phyloP scores from a whole-genome alignment of 2,329 filamentous ascomycete genomes.

The Aspergillus fumigatiaffinis region DNA sequence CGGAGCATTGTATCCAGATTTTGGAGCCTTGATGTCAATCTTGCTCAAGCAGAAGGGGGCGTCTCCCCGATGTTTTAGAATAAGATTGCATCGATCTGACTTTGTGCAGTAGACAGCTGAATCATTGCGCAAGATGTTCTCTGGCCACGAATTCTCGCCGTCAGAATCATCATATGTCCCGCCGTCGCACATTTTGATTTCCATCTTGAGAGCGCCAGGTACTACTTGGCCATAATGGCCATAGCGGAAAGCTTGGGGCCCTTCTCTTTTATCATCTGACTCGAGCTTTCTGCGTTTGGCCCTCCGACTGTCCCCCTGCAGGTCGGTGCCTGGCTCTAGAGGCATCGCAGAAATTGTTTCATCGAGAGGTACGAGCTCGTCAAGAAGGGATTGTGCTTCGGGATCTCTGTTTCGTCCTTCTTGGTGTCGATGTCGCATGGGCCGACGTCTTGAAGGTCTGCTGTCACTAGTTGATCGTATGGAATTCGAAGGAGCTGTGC shows the following conservation, averaged over 20 bases:
- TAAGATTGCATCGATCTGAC: conserved; percentile 79
- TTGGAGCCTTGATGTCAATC: conserved; percentile 81
- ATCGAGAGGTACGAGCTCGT: conserved; percentile 23
- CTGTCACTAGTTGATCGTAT: conserved; percentile 5
- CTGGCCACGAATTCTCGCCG: conserved; percentile 58
- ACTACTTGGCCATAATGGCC: conserved; percentile 85
- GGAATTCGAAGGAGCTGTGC: conserved; percentile 13
- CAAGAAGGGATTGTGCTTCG: conserved; percentile 19
- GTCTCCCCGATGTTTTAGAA: conserved; percentile 75
- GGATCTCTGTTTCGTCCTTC: conserved; percentile 12
- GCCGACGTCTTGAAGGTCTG: conserved; percentile 19
- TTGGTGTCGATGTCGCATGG: conserved; percentile 17
- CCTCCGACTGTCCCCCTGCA: conserved; percentile 42
- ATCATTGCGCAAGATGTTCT: conserved; percentile 82
- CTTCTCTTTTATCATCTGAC: conserved; percentile 52
- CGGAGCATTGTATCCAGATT: conserved; percentile 78
- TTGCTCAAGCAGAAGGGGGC: conserved; percentile 80
- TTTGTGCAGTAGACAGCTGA: conserved; percentile 86
- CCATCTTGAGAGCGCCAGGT: conserved; percentile 75
- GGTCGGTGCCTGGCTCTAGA: conserved; percentile 19
- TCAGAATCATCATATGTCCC: conserved; percentile 57
- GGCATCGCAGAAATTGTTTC: conserved; percentile 27
- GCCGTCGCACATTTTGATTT: conserved; percentile 85
- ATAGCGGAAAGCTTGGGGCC: conserved; percentile 64
- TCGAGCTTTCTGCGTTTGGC: conserved; percentile 69